Evolutionary conservation across 495 filamentous ascomycete species (phyloP).

Genomic region (Podospora pseudopauciseta): DNA sequence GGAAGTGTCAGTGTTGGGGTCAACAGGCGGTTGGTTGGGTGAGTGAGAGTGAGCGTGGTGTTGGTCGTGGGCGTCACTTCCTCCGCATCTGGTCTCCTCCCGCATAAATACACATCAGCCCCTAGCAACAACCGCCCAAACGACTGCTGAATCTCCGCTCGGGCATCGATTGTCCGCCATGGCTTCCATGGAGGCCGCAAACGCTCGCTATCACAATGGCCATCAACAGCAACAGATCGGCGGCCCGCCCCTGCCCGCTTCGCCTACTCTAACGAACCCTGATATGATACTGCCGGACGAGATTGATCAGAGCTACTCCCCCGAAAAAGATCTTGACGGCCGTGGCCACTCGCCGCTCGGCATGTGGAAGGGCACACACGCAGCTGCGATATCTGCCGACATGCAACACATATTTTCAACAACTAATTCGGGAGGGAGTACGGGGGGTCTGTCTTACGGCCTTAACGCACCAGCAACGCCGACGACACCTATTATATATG

Average conservation of each 20-base stretch:
- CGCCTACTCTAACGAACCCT: conserved; percentile 86
- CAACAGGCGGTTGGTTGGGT: not conserved
- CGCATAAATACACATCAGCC: not conserved
- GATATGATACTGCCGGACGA: conserved; percentile 83
- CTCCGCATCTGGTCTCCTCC: not conserved
- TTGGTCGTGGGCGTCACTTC: conserved; percentile 2
- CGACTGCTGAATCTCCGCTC: not conserved
- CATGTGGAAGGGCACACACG: conserved; percentile 46
- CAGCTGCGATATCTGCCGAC: conserved; percentile 31
- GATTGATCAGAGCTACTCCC: conserved; percentile 50
- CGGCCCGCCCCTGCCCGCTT: conserved; percentile 48
- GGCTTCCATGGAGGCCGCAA: conserved; percentile 36
- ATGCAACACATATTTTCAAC: conserved; percentile 34
- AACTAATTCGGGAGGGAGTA: conserved; percentile 7
- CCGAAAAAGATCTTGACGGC: conserved; percentile 35
- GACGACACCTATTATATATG: conserved; percentile 57
- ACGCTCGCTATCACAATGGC: conserved; percentile 29
- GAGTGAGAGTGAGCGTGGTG: not conserved
- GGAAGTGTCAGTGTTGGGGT: not conserved
- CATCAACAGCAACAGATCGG: conserved; percentile 31
- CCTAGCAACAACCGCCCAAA: not conserved
- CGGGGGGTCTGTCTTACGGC: conserved; percentile 33
- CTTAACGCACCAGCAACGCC: conserved; percentile 50
- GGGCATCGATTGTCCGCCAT: conserved; percentile 19
- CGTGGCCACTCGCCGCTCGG: conserved; percentile 37